These are phyloP conservation scores for Brettanomyces nanus DNA, from an alignment of 805 yeast species.

Conservation along the genomic window DNA sequence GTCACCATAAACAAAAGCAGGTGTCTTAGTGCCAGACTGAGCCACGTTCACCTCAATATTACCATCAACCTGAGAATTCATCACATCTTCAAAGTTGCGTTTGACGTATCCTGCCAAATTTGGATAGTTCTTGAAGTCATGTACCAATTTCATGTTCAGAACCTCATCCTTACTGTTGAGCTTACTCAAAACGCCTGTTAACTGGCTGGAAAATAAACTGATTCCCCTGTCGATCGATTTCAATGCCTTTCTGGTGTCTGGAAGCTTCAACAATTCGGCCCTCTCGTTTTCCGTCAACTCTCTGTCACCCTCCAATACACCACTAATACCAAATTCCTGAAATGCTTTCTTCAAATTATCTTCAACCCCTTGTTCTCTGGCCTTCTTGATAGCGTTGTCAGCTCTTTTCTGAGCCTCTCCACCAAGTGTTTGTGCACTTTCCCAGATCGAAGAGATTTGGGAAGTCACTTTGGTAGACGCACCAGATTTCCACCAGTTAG, in stretches of 20 bases:
- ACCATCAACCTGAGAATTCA: conserved; percentile 68
- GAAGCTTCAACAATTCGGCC: conserved; percentile 19
- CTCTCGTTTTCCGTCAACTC: conserved; percentile 26
- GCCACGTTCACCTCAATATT: conserved; percentile 56
- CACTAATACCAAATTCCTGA: conserved; percentile 33
- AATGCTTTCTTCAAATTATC: conserved; percentile 29
- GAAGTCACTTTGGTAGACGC: conserved; percentile 60
- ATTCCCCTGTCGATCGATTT: conserved; percentile 30
- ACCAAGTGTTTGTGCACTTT: conserved; percentile 37
- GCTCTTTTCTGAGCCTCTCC: conserved; percentile 39
- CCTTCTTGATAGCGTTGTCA: conserved; percentile 43
- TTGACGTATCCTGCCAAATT: conserved; percentile 40
- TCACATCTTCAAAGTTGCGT: conserved; percentile 50
- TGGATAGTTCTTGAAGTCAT: conserved; percentile 52
- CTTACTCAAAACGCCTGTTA: conserved; percentile 31
- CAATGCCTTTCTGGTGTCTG: conserved; percentile 26
- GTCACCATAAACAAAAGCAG: conserved; percentile 7
- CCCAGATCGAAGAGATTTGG: conserved; percentile 60
- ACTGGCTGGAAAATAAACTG: conserved; percentile 22
- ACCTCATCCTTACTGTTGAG: conserved; percentile 38
- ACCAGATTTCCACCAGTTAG: conserved; percentile 69
- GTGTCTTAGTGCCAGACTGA: conserved; percentile 35
- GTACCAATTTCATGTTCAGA: conserved; percentile 54
- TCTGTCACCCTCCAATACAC: conserved; percentile 26
- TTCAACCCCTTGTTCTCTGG: conserved; percentile 30